Conservation (phyloP, 352 stramenopile species). For the Globisporangium paroecandrum region DNA sequence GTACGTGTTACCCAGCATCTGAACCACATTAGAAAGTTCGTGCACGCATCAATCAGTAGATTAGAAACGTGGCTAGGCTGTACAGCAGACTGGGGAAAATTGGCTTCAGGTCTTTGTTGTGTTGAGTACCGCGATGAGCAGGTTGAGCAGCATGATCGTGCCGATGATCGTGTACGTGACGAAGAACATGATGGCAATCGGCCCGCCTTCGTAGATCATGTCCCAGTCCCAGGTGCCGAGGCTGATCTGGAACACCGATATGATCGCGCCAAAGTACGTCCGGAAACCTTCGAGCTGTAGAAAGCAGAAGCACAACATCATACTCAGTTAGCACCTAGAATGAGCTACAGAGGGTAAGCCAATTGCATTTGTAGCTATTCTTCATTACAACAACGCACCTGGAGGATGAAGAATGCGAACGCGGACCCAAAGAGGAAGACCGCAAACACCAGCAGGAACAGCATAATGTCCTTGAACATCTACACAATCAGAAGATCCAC, state of each 20-base stretch:
- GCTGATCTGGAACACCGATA: slow-evolving; percentile 68
- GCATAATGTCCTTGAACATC: slow-evolving; percentile 79
- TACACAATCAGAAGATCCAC: slow-evolving; percentile 15
- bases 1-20: slow-evolving; percentile 87
- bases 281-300: slow-evolving; percentile 62
- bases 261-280: slow-evolving; percentile 54
- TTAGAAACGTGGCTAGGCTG: neutral
- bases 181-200: slow-evolving; percentile 70
- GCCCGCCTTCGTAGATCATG: slow-evolving; percentile 61
- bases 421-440: slow-evolving; percentile 72
- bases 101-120: neutral
- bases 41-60: neutral
- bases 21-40: neutral
- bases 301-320: neutral
- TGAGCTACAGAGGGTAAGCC: neutral
- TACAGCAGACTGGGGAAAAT: neutral
- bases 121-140: slow-evolving; percentile 60
- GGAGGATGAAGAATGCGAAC: slow-evolving; percentile 82
- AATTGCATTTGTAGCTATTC: neutral
- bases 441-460: slow-evolving; percentile 75
- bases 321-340: too few relatives aligned
- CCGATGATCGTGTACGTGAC: slow-evolving; percentile 69
- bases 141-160: slow-evolving; percentile 81
- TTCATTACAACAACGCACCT: slow-evolving; percentile 30
- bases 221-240: slow-evolving; percentile 77